Base-by-base conservation (phyloP, 2,329 filamentous ascomycete species). In the Rutstroemia sp. region DNA sequence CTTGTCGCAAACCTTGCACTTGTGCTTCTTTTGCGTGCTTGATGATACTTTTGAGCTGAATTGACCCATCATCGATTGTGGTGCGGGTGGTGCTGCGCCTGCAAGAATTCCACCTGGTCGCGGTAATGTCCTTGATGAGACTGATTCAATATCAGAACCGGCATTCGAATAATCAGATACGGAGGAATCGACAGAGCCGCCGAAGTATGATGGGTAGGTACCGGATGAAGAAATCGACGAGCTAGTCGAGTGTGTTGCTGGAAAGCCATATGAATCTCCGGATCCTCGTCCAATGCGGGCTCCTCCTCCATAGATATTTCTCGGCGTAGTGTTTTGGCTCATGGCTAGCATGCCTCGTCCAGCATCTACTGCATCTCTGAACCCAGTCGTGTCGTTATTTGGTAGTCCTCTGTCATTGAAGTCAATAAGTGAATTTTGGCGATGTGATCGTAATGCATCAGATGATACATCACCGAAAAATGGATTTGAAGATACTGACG, bases 1-100 rank as follows among this genome's bases (percentile, higher is more conserved):
- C 80, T 97, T 96, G 74, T 96, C 92, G 77, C 92, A 97, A 59
- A 97, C 89, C 76, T 96, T 96, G 82, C 92, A 97, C 78, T 96
- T 96, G 77, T 97, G 94, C 79, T 97, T 97, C 84, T 97, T 97
- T 71, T 96, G 91, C 9, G 92, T 94, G 74, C 90, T 96, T 18
- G 90, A 92, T 0, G 91, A 92, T 52, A 96, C 86, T 75, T 96
- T 96, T 61, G 92, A 96, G 74, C 90, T 96, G 76, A 97, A 97
- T 67, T 95, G 92, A 52, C 90, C 85, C 94, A 99, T 99, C 91
- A 99, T 96, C 0, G 92, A 95, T 70, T 95, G 89, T 1, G 91
- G 92, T 18, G 90, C 90, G 1, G 91, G 90, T 1, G 90, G 90
- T 23, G 66, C 34, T 85, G 79, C 61, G 78, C 80, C 57, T 79